Conservation (phyloP, 164 flowering plant genomes). For the Paratinospora sagittata region DNA sequence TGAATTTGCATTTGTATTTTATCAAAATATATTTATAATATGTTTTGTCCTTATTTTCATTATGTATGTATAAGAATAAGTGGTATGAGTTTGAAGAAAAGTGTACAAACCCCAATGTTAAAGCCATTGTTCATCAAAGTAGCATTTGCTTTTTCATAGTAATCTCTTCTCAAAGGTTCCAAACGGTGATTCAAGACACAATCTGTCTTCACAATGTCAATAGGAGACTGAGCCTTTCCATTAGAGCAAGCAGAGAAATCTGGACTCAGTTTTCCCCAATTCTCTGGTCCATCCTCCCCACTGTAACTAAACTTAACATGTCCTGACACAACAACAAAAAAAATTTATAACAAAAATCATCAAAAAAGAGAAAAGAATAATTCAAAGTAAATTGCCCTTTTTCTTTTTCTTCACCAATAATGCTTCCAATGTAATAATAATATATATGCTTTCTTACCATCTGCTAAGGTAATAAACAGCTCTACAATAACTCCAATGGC, state of each 20-base stretch:
- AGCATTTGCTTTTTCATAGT: slow-evolving; percentile 32
- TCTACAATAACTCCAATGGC: background rate
- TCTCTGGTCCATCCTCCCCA: slow-evolving; percentile 37
- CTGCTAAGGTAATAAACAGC: slow-evolving; percentile 2
- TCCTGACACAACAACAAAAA: background rate
- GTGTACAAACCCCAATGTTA: slow-evolving; percentile 41
- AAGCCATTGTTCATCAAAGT: slow-evolving; percentile 43
- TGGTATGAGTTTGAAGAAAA: too few species aligned
- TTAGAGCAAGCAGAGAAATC: slow-evolving; percentile 25
- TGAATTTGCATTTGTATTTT: too few species aligned
- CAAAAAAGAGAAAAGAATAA: background rate
- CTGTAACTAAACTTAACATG: slow-evolving; percentile 26
- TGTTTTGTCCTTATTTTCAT: too few species aligned
- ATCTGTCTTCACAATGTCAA: slow-evolving; percentile 32
- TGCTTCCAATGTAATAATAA: too few species aligned
- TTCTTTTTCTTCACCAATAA: too few species aligned
- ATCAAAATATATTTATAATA: too few species aligned
- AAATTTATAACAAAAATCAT: background rate
- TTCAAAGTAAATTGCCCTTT: too few species aligned
- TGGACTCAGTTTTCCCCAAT: slow-evolving; percentile 52
- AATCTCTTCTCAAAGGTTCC: slow-evolving; percentile 33
- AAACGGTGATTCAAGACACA: slow-evolving; percentile 17
- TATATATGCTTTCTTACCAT: slow-evolving; percentile 6
- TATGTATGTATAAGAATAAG: too few species aligned
- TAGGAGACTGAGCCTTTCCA: slow-evolving; percentile 56